These are phyloP conservation scores for Hypoxylon crocopeplum DNA, from an alignment of 495 filamentous ascomycete species.

Conservation along the genomic window DNA sequence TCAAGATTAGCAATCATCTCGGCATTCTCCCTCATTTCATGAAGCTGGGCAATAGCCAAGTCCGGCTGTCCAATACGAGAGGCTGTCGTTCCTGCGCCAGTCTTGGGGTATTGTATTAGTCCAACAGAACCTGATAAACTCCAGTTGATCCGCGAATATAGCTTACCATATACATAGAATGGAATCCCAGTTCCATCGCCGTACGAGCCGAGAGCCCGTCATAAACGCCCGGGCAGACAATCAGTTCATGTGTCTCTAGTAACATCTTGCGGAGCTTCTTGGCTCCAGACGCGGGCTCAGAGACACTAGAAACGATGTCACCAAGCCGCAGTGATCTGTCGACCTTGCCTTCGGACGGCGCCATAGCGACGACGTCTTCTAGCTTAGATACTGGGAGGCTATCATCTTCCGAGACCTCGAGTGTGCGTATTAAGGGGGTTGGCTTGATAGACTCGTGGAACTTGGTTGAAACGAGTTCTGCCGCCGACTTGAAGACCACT, in stretches of 20 bases:
- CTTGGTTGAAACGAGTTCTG: conserved; percentile 21
- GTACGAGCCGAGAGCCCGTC: conserved; percentile 73
- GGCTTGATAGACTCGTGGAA: conserved; percentile 27
- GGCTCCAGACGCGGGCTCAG: conserved; percentile 47
- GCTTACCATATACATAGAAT: conserved; percentile 71
- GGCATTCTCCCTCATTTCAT: conserved; percentile 69
- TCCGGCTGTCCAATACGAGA: conserved; percentile 69
- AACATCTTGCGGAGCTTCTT: conserved; percentile 57
- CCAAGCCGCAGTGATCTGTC: conserved; percentile 20
- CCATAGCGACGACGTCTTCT: conserved; percentile 11
- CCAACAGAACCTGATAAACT: neutral
- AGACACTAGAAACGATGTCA: conserved; percentile 25
- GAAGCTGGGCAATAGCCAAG: conserved; percentile 64
- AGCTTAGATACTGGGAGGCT: neutral
- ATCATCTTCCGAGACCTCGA: conserved; percentile 25
- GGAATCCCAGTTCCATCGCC: conserved; percentile 65
- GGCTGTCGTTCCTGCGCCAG: conserved; percentile 69
- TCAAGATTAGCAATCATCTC: conserved; percentile 71
- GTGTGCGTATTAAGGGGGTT: conserved; percentile 4
- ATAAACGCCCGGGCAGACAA: conserved; percentile 71
- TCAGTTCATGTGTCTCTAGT: conserved; percentile 42
- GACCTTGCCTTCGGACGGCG: neutral
- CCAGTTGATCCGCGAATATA: neutral
- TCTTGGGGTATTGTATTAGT: conserved; percentile 47
- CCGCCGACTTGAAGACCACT: conserved; percentile 16